phyloP scores from a whole-genome alignment of 345 rosid species.

The Pelargonium nanum region DNA sequence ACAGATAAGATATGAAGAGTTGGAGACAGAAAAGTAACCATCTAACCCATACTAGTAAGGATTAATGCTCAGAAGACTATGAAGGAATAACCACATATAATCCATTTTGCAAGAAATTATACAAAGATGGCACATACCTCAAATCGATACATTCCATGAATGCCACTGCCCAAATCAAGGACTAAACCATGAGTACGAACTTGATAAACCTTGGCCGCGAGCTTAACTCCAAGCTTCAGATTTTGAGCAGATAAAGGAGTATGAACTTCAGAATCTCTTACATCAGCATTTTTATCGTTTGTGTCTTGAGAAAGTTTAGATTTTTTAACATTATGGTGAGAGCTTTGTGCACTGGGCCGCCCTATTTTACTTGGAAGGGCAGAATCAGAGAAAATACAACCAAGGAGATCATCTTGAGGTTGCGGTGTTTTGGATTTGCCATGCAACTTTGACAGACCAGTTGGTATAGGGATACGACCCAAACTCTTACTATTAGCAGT shows the following conservation, averaged over 20 bases:
- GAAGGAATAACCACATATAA: background rate
- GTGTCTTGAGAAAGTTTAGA: background rate
- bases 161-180: constrained; percentile 84
- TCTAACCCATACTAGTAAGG: too few relatives aligned
- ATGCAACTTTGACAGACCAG: constrained; percentile 12
- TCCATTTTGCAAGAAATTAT: background rate
- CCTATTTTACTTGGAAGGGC: background rate
- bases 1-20: background rate
- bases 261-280: constrained; percentile 7
- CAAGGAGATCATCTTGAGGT: constrained; percentile 5
- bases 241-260: constrained; percentile 24
- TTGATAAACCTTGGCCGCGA: constrained; percentile 52
- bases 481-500: background rate
- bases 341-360: too few relatives aligned
- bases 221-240: constrained; percentile 60
- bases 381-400: background rate
- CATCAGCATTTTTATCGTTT: constrained; percentile 7
- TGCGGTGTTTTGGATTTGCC: constrained; percentile 13
- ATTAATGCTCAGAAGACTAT: background rate
- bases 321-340: too few relatives aligned
- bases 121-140: constrained; percentile 34
- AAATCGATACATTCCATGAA: constrained; percentile 82
- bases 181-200: constrained; percentile 67
- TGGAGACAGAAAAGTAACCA: background rate
- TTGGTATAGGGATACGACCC: background rate